Evolutionary conservation across 1,284 basidiomycete species (phyloP).

Genomic region (Sanghuangporus baumii): DNA sequence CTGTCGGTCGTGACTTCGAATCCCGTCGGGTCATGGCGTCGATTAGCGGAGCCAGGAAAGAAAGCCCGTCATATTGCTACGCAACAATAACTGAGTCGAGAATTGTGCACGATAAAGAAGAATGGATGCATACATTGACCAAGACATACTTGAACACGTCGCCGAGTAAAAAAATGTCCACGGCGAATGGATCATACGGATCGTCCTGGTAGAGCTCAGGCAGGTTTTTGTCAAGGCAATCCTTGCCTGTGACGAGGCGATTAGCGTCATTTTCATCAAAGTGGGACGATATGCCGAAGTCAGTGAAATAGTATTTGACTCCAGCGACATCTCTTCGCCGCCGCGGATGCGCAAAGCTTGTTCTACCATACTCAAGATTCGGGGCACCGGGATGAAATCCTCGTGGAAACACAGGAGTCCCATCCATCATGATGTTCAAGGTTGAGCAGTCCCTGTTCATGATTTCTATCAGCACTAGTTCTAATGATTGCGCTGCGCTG

Average conservation of each 20-base stretch:
- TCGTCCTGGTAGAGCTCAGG: neutral
- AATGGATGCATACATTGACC: too few relatives aligned
- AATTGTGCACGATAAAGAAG: too few relatives aligned
- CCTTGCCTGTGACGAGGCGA: neutral
- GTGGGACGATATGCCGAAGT: too few relatives aligned
- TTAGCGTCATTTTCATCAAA: too few relatives aligned
- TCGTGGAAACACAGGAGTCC: constrained; percentile 25
- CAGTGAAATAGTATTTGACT: too few relatives aligned
- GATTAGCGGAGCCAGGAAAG: constrained; percentile 1
- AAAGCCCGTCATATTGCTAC: neutral
- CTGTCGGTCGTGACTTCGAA: neutral
- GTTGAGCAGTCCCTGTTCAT: constrained; percentile 32
- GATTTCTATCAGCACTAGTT: neutral
- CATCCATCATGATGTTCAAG: constrained; percentile 38
- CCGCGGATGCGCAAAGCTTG: too few relatives aligned
- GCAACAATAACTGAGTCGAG: too few relatives aligned
- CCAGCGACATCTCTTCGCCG: too few relatives aligned
- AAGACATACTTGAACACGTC: neutral
- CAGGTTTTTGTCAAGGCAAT: neutral
- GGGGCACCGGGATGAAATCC: constrained; percentile 21
- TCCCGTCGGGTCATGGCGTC: constrained; percentile 5
- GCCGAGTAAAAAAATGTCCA: constrained; percentile 8
- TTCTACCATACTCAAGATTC: neutral
- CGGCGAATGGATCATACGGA: constrained; percentile 3
- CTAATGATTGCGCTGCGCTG: too few relatives aligned